Evolutionary conservation across 805 yeast genomes (phyloP).

Genomic region (Komagataella pastoris): DNA sequence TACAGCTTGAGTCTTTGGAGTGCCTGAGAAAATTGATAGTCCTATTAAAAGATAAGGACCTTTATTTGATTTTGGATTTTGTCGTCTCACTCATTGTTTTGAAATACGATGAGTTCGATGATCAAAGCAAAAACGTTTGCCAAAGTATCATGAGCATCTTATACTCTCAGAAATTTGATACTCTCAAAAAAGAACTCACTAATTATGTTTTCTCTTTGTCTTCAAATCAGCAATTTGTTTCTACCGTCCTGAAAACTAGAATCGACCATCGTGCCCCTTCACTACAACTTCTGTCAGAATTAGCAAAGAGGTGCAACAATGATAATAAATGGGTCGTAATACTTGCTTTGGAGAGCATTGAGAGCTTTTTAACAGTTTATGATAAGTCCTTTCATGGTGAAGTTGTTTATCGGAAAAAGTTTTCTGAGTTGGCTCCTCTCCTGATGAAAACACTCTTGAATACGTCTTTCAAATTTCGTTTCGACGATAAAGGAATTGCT

Average conservation of each 20-base stretch:
- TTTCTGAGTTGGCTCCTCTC: slow-evolving; percentile 22
- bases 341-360: slow-evolving; percentile 57
- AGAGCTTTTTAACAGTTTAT: slow-evolving; percentile 34
- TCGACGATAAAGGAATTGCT: slow-evolving; percentile 32
- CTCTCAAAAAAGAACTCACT: slow-evolving; percentile 25
- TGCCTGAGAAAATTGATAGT: slow-evolving; percentile 57
- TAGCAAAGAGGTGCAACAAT: slow-evolving; percentile 40
- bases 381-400: slow-evolving; percentile 34
- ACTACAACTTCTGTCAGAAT: slow-evolving; percentile 29
- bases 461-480: slow-evolving; percentile 42
- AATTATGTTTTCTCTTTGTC: slow-evolving; percentile 43
- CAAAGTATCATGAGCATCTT: slow-evolving; percentile 30
- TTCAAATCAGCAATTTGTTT: slow-evolving; percentile 21
- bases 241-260: slow-evolving; percentile 5
- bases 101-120: slow-evolving; percentile 41
- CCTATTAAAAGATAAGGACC: slow-evolving; percentile 38
- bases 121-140: slow-evolving; percentile 35
- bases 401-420: slow-evolving; percentile 21
- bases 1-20: slow-evolving; percentile 47
- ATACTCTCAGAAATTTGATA: slow-evolving; percentile 18
- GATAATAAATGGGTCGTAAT: slow-evolving; percentile 60
- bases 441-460: slow-evolving; percentile 41
- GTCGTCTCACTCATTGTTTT: slow-evolving; percentile 64
- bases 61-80: slow-evolving; percentile 59
- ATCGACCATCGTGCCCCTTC: slow-evolving; percentile 1